Base-by-base conservation (phyloP, 1,284 basidiomycete genomes). In the Trichosporon coremiiforme region DNA sequence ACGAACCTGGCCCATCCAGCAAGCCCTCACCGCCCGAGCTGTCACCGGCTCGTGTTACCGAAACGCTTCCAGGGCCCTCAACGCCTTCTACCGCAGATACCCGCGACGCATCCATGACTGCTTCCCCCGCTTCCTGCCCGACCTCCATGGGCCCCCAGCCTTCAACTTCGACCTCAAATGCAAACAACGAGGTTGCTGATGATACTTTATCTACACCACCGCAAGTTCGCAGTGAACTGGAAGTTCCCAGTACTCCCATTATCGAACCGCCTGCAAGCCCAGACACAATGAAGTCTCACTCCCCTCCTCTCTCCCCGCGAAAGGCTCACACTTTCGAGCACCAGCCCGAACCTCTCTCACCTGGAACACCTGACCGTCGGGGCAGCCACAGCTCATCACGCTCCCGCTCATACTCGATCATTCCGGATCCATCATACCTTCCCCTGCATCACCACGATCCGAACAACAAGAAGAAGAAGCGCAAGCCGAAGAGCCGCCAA, bases 401-500 rank as follows among this genome's bases (percentile, higher is more conserved):
- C 15, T 33, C 31, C 1, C 57, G 29, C 17, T 66, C 71, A 0
- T 73, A 67, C 66, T 79, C 78, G 5, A 78, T 81, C 64, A 74
- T 76, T 5, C 79, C 79, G 0, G 80, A 81, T 29, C 79, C 78
- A n/a, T 75, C 76, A 4, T 78, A 79, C 62, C 70, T 82, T 0
- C 79, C 79, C 10, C n/a, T 38, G 41, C n/a, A 62, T 53, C 29
- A 17, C 57, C 15, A 12, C 64, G 9, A 63, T 38, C 0, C 47
- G 12, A 8, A 41, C 9, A 65, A 50, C 17, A 75, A 72, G 69
- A 79, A 76, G 74, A 79, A 77, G 72, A 79, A 80, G 71, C 77
- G 77, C 65, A 75, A 76, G 66, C 70, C 75, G 25, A 78, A 76
- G 65, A 68, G 66, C 6, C 69, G 64, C 6, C 38, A 17, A 38